A percentile compares a stretch with the other conserved stretches of the same genome.
These are phyloP conservation scores for Camellia sinensis DNA, from an alignment of 148 eudicot genomes.

Conservation along the genomic window DNA sequence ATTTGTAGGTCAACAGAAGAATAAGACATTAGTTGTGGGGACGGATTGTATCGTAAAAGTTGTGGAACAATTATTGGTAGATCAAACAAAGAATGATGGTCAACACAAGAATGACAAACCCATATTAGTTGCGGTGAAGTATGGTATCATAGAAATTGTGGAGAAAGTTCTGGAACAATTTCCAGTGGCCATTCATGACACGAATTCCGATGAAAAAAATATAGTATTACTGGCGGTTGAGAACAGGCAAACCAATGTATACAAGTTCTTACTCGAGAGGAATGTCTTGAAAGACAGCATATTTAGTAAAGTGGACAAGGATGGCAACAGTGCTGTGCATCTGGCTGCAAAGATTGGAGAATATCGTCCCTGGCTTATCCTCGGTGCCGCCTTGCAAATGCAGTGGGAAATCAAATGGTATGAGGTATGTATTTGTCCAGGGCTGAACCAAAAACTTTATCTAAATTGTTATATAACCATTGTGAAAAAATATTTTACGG, in stretches of 20 bases:
- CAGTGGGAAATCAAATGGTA: too few relatives aligned
- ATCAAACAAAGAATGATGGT: too few relatives aligned
- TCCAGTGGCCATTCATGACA: neutral
- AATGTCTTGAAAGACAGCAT: neutral
- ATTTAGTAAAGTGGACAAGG: too few relatives aligned
- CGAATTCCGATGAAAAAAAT: neutral
- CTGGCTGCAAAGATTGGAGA: neutral
- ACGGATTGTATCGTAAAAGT: too few relatives aligned
- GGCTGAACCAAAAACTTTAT: neutral
- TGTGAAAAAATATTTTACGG: neutral
- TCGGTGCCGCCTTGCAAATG: neutral
- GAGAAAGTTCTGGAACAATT: neutral
- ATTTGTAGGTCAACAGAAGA: too few relatives aligned
- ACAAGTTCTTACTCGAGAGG: neutral
- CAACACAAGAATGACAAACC: too few relatives aligned
- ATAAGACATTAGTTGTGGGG: too few relatives aligned
- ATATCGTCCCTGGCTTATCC: neutral
- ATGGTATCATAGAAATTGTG: too few relatives aligned
- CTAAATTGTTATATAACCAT: too few relatives aligned
- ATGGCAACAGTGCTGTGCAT: neutral
- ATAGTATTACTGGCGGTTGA: neutral
- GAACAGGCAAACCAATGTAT: neutral
- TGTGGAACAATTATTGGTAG: too few relatives aligned
- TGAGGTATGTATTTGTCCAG: neutral
- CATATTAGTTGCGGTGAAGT: neutral